phyloP scores from a whole-genome alignment of 331 rosid species.

The Cydonia oblonga region DNA sequence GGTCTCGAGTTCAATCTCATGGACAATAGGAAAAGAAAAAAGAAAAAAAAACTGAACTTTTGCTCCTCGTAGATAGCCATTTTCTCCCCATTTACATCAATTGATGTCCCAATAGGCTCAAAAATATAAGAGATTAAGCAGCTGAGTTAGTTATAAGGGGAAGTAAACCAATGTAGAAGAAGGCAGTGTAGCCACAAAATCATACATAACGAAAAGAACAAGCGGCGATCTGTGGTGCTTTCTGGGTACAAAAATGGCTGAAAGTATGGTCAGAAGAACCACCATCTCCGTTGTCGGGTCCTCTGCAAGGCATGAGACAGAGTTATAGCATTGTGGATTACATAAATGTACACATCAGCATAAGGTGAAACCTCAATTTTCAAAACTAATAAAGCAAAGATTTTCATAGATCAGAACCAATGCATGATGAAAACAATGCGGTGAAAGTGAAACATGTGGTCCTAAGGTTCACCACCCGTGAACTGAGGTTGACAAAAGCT shows the following conservation, averaged over 20 bases:
- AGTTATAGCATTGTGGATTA: neutral
- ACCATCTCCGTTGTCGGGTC: conserved; percentile 26
- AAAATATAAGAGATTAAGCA: neutral
- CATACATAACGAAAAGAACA: neutral
- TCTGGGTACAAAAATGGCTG: conserved; percentile 1
- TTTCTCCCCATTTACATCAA: neutral
- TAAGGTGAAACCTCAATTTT: neutral
- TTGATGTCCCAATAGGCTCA: neutral
- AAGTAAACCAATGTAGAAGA: neutral
- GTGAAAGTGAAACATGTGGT: neutral
- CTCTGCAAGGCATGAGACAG: conserved; percentile 18
- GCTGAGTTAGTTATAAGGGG: neutral
- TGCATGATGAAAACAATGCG: neutral
- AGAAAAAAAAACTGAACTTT: neutral
- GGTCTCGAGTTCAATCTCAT: neutral
- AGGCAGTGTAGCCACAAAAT: neutral
- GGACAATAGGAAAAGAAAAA: no score
- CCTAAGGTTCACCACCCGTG: neutral
- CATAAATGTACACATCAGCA: neutral
- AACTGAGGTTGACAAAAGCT: neutral
- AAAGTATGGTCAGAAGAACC: conserved; percentile 26
- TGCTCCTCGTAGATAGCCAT: neutral
- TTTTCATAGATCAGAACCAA: neutral
- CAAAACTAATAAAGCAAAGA: neutral
- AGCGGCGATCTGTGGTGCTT: neutral